Base-by-base conservation (phyloP, 257 asterid species). In the Paulownia fortunei region DNA sequence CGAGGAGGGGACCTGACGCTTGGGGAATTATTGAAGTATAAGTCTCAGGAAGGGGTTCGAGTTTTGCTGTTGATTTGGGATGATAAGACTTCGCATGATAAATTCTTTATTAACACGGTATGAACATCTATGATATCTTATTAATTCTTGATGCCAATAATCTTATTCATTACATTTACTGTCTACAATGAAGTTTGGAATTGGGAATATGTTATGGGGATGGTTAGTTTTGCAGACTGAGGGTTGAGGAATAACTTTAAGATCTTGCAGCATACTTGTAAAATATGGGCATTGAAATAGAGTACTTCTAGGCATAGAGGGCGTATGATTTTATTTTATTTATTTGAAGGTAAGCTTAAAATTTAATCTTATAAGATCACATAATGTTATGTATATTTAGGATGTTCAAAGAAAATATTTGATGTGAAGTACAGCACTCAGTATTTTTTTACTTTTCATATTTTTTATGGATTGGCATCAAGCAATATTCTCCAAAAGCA, bases 21-120 rank as follows among this genome's bases (percentile, higher is more conserved):
- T 8, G 99, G 99, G 74, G 99, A 94, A 69, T 70, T 94, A 74
- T 79, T 94, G 79, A 94, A 94, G 91, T 92, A 91, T 71, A 94
- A 94, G 77, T 91, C 99, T 3, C 85, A 94, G 82, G 99, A 94
- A 84, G 99, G 99, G 56, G 98, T 94, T 76, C 87, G 99, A 51
- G 98, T 94, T 86, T 86, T 94, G 84, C 81, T 94, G 59, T 81
- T 94, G 80, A 84, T 89, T 78, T 94, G 99, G 99, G 99, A 94
- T 84, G 99, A 94, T 79, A 92, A 89, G 87, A 93, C 98, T 75
- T 94, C 98, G 4, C 98, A 92, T 23, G 82, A 86, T 75, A 89
- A 81, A 73, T 82, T 86, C 85, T 84, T 88, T 56, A 21, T 94
- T 46, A 89, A 84, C 63, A 89, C 90, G 96, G 98, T 94, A 90